A percentile compares a stretch with the other conserved stretches of the same genome.
Evolutionary conservation across 768 basidiomycete genomes (phyloP).

Genomic region (Gymnopilus junonius): DNA sequence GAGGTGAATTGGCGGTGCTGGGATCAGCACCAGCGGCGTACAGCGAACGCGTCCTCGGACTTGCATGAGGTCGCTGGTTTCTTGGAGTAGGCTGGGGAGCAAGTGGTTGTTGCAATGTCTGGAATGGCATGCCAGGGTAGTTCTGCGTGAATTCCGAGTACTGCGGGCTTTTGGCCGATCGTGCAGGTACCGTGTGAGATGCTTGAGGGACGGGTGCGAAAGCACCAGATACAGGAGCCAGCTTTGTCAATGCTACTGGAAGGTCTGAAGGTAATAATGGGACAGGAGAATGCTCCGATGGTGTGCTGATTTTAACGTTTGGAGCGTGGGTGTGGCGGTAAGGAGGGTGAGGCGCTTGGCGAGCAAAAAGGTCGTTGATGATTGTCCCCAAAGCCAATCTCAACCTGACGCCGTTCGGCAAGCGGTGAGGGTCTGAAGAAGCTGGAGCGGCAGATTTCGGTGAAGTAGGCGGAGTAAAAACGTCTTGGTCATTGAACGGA

Average conservation of each 20-base stretch:
- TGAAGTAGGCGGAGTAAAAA: constrained; percentile 54
- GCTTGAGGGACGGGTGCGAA: constrained; percentile 22
- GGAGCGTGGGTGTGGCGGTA: constrained; percentile 43
- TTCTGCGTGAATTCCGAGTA: constrained; percentile 17
- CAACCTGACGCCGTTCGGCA: constrained; percentile 83
- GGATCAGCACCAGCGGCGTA: constrained; percentile 69
- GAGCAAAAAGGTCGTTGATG: constrained; percentile 82
- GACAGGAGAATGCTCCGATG: constrained; percentile 27
- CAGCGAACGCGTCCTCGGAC: constrained; percentile 48
- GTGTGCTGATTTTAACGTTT: constrained; percentile 25
- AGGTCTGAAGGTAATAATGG: constrained; percentile 31
- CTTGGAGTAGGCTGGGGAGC: constrained; percentile 17
- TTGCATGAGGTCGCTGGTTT: constrained; percentile 20
- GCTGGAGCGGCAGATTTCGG: constrained; percentile 45
- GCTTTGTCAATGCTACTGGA: constrained; percentile 29
- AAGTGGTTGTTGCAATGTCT: constrained; percentile 19
- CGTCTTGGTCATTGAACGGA: constrained; percentile 58
- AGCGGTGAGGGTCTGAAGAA: constrained; percentile 54
- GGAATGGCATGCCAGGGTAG: constrained; percentile 20
- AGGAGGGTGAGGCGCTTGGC: constrained; percentile 62
- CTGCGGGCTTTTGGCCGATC: constrained; percentile 19
- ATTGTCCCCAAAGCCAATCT: constrained; percentile 76
- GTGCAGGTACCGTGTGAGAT: constrained; percentile 7
- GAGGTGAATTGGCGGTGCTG: constrained; percentile 62
- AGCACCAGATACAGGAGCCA: constrained; percentile 34